These are phyloP conservation scores for Aspergillus intermedius DNA, from an alignment of 2,329 filamentous ascomycete genomes.

Conservation along the genomic window DNA sequence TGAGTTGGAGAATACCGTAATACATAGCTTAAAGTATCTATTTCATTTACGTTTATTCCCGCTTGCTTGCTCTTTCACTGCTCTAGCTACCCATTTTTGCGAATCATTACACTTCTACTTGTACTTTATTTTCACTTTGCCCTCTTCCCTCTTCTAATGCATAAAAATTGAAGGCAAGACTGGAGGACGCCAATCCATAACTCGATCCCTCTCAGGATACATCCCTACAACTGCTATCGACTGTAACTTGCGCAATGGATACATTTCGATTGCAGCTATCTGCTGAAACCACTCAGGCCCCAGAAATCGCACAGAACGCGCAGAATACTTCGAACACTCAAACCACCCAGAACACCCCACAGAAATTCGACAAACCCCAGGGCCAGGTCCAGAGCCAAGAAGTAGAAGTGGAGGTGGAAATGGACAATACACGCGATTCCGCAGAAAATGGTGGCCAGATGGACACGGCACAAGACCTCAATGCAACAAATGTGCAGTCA, in stretches of 20 bases:
- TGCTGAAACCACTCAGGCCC: constrained; percentile 4
- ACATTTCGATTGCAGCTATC: constrained; percentile 14
- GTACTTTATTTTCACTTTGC: no score
- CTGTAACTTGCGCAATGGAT: constrained; percentile 10
- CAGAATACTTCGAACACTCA: constrained; percentile 1
- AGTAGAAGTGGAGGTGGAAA: not conserved
- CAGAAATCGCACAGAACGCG: constrained; percentile 1
- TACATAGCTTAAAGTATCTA: no score
- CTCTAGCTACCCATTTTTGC: no score
- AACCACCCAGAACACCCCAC: constrained; percentile 7
- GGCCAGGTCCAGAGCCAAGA: not conserved
- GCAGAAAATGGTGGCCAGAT: constrained; percentile 11
- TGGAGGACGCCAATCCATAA: no score
- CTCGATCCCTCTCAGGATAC: no score
- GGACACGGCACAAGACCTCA: constrained; percentile 13
- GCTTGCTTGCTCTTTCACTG: no score
- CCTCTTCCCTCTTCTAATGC: no score
- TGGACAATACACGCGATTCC: not conserved
- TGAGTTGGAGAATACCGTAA: no score
- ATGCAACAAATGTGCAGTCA: constrained; percentile 15
- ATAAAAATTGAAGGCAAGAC: no score
- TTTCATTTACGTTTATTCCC: no score
- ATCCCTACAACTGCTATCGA: no score
- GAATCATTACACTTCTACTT: no score
- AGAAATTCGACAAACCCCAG: not conserved